Conservation (phyloP, 2,329 filamentous ascomycete species). For the Xylariaceae sp. region DNA sequence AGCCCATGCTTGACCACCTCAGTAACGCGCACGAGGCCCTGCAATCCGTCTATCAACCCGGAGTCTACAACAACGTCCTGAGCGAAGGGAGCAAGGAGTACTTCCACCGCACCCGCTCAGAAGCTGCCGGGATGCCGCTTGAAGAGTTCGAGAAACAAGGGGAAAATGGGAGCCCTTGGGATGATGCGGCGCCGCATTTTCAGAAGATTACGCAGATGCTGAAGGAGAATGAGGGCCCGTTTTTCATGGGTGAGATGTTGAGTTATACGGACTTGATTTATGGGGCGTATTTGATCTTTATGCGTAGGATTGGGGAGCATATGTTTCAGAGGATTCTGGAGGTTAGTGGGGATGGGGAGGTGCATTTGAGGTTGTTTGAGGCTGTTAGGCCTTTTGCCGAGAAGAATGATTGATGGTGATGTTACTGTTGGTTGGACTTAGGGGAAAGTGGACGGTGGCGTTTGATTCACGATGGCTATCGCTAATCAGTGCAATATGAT, state of each 20-base stretch:
- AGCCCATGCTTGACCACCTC: constrained; percentile 43
- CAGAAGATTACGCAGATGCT: constrained; percentile 44
- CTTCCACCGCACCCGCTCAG: constrained; percentile 52
- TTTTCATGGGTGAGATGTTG: constrained; percentile 55
- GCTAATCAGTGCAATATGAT: too few species aligned
- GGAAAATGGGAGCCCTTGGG: constrained; percentile 51
- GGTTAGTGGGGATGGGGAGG: constrained; percentile 35
- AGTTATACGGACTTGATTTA: constrained; percentile 60
- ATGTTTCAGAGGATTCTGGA: constrained; percentile 36
- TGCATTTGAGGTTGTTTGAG: constrained; percentile 41
- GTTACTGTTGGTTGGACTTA: neutral
- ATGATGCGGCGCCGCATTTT: constrained; percentile 36
- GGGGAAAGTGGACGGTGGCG: neutral
- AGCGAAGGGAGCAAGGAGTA: constrained; percentile 50
- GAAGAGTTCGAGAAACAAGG: constrained; percentile 45
- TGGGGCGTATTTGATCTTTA: constrained; percentile 41
- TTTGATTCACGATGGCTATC: neutral
- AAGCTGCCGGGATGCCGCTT: constrained; percentile 50
- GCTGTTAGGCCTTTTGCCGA: constrained; percentile 41
- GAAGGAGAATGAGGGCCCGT: constrained; percentile 57
- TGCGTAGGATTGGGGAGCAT: constrained; percentile 34
- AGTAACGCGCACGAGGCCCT: constrained; percentile 33
- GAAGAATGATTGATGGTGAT: constrained; percentile 35
- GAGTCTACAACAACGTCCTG: constrained; percentile 51
- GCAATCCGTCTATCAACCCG: constrained; percentile 42